Evolutionary conservation across 768 basidiomycete species (phyloP).

Genomic region (Leucosporidium yakuticum): DNA sequence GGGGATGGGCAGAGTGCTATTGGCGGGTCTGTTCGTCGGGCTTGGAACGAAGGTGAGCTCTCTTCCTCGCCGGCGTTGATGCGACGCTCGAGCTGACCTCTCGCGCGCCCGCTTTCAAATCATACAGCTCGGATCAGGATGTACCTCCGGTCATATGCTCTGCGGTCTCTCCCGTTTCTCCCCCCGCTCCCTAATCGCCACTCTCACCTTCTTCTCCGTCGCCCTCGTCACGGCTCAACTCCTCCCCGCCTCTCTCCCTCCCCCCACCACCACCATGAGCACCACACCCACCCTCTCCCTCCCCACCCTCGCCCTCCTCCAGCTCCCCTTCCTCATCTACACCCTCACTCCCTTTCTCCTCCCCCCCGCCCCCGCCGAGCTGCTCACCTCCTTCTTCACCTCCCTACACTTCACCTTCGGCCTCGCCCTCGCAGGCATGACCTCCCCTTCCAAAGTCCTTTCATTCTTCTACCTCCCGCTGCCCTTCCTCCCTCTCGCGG

Average conservation of each 20-base stretch:
- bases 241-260: not conserved
- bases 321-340: slow-evolving; percentile 1
- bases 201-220: slow-evolving; percentile 27
- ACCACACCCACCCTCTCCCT: not conserved
- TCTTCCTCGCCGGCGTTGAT: not conserved
- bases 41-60: slow-evolving; percentile 43
- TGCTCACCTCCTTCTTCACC: slow-evolving; percentile 37
- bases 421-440: slow-evolving; percentile 44
- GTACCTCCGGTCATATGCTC: slow-evolving; percentile 46
- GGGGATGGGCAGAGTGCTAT: slow-evolving; percentile 17
- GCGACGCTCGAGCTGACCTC: not conserved
- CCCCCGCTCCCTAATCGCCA: slow-evolving; percentile 42
- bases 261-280: no score
- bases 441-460: slow-evolving; percentile 41
- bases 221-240: slow-evolving; percentile 19
- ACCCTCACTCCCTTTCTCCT: not conserved
- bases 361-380: not conserved
- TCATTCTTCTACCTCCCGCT: slow-evolving; percentile 41
- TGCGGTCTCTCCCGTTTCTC: slow-evolving; percentile 44
- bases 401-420: slow-evolving; percentile 42
- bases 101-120: not conserved
- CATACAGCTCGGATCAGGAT: slow-evolving; percentile 43
- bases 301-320: not conserved
- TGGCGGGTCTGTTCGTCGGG: slow-evolving; percentile 42
- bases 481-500: slow-evolving; percentile 3